A percentile compares a stretch with the other conserved stretches of the same genome.
These are phyloP conservation scores for Incumbomyces lentus DNA, from an alignment of 2,329 filamentous ascomycete genomes.

Conservation along the genomic window DNA sequence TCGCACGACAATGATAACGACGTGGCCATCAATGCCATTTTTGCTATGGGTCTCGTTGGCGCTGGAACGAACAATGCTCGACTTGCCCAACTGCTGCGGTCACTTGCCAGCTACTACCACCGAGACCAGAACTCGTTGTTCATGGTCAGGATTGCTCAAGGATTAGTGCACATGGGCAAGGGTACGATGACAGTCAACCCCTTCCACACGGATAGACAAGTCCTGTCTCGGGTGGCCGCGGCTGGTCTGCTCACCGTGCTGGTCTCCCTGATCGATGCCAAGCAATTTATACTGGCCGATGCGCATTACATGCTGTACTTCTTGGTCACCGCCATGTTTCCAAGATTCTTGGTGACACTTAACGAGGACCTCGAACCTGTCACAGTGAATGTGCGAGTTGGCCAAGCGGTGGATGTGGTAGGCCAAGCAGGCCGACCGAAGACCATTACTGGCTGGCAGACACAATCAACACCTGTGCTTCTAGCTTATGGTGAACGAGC, in stretches of 20 bases:
- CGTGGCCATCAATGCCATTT: slow-evolving; percentile 96
- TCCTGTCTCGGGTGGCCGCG: slow-evolving; percentile 82
- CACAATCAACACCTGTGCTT: slow-evolving; percentile 95
- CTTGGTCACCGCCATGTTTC: slow-evolving; percentile 92
- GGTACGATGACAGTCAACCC: slow-evolving; percentile 90
- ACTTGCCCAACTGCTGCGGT: slow-evolving; percentile 83
- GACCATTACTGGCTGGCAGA: slow-evolving; percentile 99
- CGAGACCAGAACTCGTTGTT: slow-evolving; percentile 91
- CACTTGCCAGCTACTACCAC: slow-evolving; percentile 96
- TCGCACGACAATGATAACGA: slow-evolving; percentile 98
- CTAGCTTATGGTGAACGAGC: slow-evolving; percentile 91
- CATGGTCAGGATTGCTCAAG: slow-evolving; percentile 98
- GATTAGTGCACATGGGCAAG: slow-evolving; percentile 97
- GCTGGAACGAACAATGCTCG: slow-evolving; percentile 97
- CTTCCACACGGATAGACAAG: slow-evolving; percentile 98
- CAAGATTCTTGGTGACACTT: slow-evolving; percentile 88
- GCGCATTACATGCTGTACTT: slow-evolving; percentile 95
- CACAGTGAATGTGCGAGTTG: slow-evolving; percentile 90
- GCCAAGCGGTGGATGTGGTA: slow-evolving; percentile 95
- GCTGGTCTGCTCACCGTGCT: slow-evolving; percentile 83
- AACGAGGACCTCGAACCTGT: slow-evolving; percentile 90
- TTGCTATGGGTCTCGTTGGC: slow-evolving; percentile 94
- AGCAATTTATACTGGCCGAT: slow-evolving; percentile 64
- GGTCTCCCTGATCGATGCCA: slow-evolving; percentile 89
- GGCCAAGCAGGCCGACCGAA: slow-evolving; percentile 94